These are phyloP conservation scores for Yamadazyma jaroonii DNA, from an alignment of 1,139 yeast species.

Conservation along the genomic window DNA sequence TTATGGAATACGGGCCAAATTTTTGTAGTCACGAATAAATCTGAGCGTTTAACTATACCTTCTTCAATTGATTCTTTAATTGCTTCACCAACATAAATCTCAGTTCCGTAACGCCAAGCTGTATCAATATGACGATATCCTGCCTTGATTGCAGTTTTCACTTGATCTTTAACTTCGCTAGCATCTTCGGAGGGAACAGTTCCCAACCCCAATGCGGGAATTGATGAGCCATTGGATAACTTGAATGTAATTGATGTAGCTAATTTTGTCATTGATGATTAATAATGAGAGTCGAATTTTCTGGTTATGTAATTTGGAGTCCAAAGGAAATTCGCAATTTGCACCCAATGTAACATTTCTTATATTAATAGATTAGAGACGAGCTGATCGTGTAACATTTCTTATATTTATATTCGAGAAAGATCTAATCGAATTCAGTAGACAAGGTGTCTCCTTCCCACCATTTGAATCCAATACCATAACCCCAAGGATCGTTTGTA, in stretches of 20 bases:
- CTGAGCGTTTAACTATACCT: conserved; percentile 52
- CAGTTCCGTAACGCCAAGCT: conserved; percentile 49
- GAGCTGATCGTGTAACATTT: not conserved
- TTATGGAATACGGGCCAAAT: conserved; percentile 47
- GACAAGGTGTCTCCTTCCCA: conserved; percentile 28
- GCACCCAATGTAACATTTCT: no score
- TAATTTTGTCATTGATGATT: conserved; percentile 7
- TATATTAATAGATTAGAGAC: not conserved
- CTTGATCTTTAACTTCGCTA: conserved; percentile 31
- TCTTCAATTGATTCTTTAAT: conserved; percentile 44
- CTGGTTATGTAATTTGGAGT: not conserved
- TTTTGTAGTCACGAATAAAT: conserved; percentile 56
- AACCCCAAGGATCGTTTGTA: conserved; percentile 35
- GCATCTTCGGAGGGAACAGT: conserved; percentile 31
- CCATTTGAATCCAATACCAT: conserved; percentile 34
- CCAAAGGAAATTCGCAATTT: no score
- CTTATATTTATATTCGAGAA: no score
- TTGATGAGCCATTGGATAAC: conserved; percentile 27
- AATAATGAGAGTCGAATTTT: not conserved
- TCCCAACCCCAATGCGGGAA: conserved; percentile 40
- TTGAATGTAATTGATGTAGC: conserved; percentile 21
- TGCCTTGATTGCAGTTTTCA: conserved; percentile 35
- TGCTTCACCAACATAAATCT: conserved; percentile 47
- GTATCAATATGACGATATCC: conserved; percentile 41
- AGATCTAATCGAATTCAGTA: conserved; percentile 1